Evolutionary conservation across 2,329 filamentous ascomycete genomes (phyloP).

Genomic region (Camptophora hylomeconis): DNA sequence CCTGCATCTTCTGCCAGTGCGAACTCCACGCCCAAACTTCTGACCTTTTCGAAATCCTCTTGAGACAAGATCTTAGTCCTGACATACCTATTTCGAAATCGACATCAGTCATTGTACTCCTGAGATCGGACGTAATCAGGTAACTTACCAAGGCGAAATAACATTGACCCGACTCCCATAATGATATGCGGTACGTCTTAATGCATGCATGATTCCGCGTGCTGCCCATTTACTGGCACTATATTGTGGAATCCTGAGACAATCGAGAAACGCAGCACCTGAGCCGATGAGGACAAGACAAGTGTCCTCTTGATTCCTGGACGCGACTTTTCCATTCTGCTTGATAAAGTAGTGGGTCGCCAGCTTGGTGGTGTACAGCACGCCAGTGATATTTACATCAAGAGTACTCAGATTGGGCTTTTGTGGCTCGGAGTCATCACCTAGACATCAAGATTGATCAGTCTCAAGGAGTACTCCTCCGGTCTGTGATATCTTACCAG

Average conservation of each 20-base stretch:
- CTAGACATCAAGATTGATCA: not conserved
- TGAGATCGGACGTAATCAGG: not conserved
- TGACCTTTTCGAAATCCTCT: slow-evolving; percentile 17
- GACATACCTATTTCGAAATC: slow-evolving; percentile 20
- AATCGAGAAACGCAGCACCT: slow-evolving; percentile 22
- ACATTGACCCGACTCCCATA: slow-evolving; percentile 24
- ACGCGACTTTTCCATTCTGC: slow-evolving; percentile 17
- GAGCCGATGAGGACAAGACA: slow-evolving; percentile 23
- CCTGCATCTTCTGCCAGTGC: slow-evolving; percentile 18
- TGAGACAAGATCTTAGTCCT: slow-evolving; percentile 20
- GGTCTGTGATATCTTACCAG: slow-evolving; percentile 8
- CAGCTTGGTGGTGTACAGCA: slow-evolving; percentile 52
- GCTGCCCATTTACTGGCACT: slow-evolving; percentile 24
- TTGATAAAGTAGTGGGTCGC: slow-evolving; percentile 31
- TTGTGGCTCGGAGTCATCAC: slow-evolving; percentile 12
- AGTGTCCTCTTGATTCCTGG: slow-evolving; percentile 18
- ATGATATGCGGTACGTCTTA: slow-evolving; percentile 21
- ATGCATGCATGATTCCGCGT: slow-evolving; percentile 25
- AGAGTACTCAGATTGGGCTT: slow-evolving; percentile 36
- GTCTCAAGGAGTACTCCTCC: no score
- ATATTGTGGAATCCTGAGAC: slow-evolving; percentile 21
- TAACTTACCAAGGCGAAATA: slow-evolving; percentile 22
- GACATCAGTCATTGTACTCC: not conserved
- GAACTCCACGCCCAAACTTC: slow-evolving; percentile 19
- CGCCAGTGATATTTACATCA: slow-evolving; percentile 51